A percentile compares a stretch with the other conserved stretches of the same genome.
phyloP scores from a whole-genome alignment of 768 basidiomycete genomes.

The Boletus coccyginus region DNA sequence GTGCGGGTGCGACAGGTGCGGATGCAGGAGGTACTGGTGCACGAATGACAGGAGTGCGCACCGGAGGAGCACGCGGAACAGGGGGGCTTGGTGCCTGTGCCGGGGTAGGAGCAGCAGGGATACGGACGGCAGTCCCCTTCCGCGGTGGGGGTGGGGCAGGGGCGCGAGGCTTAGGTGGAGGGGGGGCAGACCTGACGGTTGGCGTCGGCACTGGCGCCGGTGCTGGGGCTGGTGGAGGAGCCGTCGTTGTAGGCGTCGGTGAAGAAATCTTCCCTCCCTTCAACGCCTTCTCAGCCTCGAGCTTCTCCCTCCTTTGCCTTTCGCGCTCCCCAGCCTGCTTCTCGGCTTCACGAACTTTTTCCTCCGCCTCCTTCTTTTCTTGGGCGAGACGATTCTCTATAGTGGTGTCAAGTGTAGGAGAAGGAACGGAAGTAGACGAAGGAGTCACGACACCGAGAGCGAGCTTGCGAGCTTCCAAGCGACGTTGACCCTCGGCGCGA shows the following conservation, averaged over 20 bases:
- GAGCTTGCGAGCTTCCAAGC: constrained; percentile 81
- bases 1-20: constrained; percentile 47
- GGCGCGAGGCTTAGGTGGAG: constrained; percentile 27
- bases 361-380: constrained; percentile 90
- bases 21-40: constrained; percentile 40
- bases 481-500: constrained; percentile 74
- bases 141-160: constrained; percentile 39
- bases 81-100: constrained; percentile 21
- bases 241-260: constrained; percentile 43
- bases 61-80: constrained; percentile 23
- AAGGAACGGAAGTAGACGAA: constrained; percentile 31
- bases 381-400: constrained; percentile 83
- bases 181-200: constrained; percentile 36
- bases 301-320: constrained; percentile 60
- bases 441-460: constrained; percentile 71
- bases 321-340: constrained; percentile 80
- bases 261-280: constrained; percentile 46
- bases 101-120: constrained; percentile 20
- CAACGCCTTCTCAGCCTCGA: constrained; percentile 71
- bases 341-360: constrained; percentile 76
- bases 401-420: constrained; percentile 64
- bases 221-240: constrained; percentile 40
- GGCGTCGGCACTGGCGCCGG: constrained; percentile 35
- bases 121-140: constrained; percentile 11
- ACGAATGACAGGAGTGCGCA: constrained; percentile 22